A percentile compares a stretch with the other conserved stretches of the same genome.
These are phyloP conservation scores for Krasilnikovozyma curviuscula DNA, from an alignment of 768 basidiomycete genomes.

Conservation along the genomic window DNA sequence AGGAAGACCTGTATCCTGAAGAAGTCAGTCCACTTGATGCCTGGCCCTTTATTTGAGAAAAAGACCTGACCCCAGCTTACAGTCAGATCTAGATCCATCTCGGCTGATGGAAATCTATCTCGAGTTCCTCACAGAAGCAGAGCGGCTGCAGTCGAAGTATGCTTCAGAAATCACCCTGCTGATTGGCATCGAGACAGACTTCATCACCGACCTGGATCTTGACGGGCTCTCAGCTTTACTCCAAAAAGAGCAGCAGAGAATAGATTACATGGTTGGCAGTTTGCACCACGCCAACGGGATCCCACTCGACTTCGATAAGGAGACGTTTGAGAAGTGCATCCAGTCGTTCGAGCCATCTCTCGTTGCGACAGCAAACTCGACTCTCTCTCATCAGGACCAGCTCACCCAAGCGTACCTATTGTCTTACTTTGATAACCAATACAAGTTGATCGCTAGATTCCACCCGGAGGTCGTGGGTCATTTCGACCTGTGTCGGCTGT, in stretches of 20 bases:
- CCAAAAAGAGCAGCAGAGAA: slow-evolving; percentile 30
- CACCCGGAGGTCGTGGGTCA: slow-evolving; percentile 82
- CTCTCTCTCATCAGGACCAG: background rate
- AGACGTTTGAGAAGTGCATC: slow-evolving; percentile 48
- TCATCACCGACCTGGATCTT: slow-evolving; percentile 51
- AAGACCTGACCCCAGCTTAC: background rate
- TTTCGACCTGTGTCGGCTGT: slow-evolving; percentile 78
- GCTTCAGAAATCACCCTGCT: slow-evolving; percentile 50
- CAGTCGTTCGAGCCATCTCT: slow-evolving; percentile 16
- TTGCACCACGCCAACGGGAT: slow-evolving; percentile 73
- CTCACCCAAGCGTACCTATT: slow-evolving; percentile 27
- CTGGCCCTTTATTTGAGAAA: background rate
- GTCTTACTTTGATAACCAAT: slow-evolving; percentile 88
- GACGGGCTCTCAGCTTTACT: slow-evolving; percentile 40
- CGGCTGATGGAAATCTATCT: slow-evolving; percentile 47
- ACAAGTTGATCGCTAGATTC: slow-evolving; percentile 45
- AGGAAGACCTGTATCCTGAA: slow-evolving; percentile 75
- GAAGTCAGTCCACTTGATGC: slow-evolving; percentile 40
- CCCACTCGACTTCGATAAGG: slow-evolving; percentile 78
- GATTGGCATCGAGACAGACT: slow-evolving; percentile 84
- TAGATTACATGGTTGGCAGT: slow-evolving; percentile 82
- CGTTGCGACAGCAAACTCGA: background rate
- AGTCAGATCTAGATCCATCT: slow-evolving; percentile 40
- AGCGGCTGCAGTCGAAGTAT: slow-evolving; percentile 48
- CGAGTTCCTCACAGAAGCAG: slow-evolving; percentile 56